Evolutionary conservation across 352 stramenopile genomes (phyloP), one percentile per base, ranked within the genome.

Genomic region (Plasmopara halstedii): DNA sequence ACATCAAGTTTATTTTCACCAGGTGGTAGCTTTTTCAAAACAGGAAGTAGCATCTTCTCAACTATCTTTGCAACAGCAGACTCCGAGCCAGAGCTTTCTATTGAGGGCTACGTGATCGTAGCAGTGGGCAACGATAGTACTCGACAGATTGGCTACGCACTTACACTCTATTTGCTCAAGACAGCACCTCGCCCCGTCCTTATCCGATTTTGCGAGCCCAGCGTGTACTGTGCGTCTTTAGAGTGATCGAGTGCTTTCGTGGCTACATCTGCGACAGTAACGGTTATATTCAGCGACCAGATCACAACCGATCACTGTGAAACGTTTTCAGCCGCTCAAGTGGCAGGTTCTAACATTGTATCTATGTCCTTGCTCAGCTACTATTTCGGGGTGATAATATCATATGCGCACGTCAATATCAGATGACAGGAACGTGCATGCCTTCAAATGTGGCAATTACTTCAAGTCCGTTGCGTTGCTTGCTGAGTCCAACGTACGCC

Each of bases 151-250:
- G 70, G 73, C 33, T 90, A 90, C 54, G 51, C 56, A 1, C 42
- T 90, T 19, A 73, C 72, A 17, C 71, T 72, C 3, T 88, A 85
- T 47, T 44, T 90, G 46, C 68, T 90, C 35, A 75, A 80, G 67
- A 87, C 79, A 6, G 67, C 75, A 1, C 38, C 61, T 14, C 60
- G 79, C 14, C 79, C 79, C 18, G 63, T 90, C 22, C 64, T 68
- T 33, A 72, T 90, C 36, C 73, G 75, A 53, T 84, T 88, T 57
- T 84, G 75, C 53, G 79, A 88, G 40, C 73, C 79, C 26, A 85
- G 73, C 48, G 58, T 81, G 44, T 90, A 84, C 61, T 90, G 84
- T 67, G 73, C 62, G 42, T 84, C 74, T 26, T 43, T 81, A 35
- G 62, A 53, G 36, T 67, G 39, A 65, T 46, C 34, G 6, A 37